Percentiles rank a stretch among this genome's conserved stretches.
These are phyloP conservation scores for Scheffersomyces parashehatae DNA, from an alignment of 1,139 yeast species.

Conservation along the genomic window DNA sequence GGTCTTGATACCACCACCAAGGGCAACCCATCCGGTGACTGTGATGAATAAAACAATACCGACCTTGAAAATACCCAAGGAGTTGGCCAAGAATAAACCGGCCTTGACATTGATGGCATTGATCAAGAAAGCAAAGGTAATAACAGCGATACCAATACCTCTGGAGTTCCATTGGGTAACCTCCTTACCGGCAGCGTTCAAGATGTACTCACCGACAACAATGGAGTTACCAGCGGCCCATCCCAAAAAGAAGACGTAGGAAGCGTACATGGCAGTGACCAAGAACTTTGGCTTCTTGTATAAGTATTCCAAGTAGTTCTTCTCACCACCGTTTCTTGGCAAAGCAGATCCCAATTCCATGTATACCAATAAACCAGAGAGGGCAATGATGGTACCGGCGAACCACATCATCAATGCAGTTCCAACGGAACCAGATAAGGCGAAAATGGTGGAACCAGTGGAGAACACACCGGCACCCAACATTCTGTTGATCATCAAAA, in stretches of 20 bases:
- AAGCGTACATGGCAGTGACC: constrained; percentile 72
- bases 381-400: constrained; percentile 72
- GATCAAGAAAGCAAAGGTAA: constrained; percentile 68
- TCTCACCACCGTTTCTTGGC: constrained; percentile 88
- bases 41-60: constrained; percentile 67
- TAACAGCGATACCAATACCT: constrained; percentile 72
- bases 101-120: constrained; percentile 63
- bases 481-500: constrained; percentile 75
- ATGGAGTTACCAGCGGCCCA: constrained; percentile 81
- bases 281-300: constrained; percentile 69
- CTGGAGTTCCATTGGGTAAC: constrained; percentile 75
- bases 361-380: constrained; percentile 73
- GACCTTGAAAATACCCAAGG: constrained; percentile 71
- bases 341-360: constrained; percentile 84
- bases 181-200: constrained; percentile 71
- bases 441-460: constrained; percentile 75
- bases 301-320: constrained; percentile 75
- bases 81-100: constrained; percentile 69
- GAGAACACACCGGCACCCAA: constrained; percentile 89
- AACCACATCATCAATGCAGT: constrained; percentile 73
- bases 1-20: constrained; percentile 65
- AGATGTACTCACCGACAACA: constrained; percentile 50
- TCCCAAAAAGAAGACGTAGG: constrained; percentile 75
- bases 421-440: constrained; percentile 74
- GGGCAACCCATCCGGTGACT: constrained; percentile 80